Percentiles rank a stretch among this genome's conserved stretches.
Conservation (phyloP, 352 stramenopile species). For the Phytophthora boehmeriae region DNA sequence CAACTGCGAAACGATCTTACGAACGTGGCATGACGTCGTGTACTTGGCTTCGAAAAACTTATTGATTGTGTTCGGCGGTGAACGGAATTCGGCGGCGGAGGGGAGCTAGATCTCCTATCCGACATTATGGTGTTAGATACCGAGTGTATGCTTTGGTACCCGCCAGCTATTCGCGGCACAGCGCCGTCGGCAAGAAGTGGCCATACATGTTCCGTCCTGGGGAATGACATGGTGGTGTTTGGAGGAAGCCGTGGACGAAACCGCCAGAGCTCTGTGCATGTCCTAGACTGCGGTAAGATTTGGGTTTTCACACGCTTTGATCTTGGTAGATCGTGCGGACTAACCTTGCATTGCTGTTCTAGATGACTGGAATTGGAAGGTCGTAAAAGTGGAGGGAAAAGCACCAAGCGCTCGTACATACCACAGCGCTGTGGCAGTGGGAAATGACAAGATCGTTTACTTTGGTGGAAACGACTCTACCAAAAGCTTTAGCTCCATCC, state of each 20-base stretch:
- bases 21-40: conserved; percentile 92
- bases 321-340: not conserved
- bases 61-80: conserved; percentile 93
- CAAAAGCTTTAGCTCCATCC: conserved; percentile 91
- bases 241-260: conserved; percentile 72
- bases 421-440: conserved; percentile 80
- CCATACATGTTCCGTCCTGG: conserved; percentile 77
- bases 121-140: conserved; percentile 93
- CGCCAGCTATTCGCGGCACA: conserved; percentile 80
- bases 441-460: conserved; percentile 81
- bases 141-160: conserved; percentile 95
- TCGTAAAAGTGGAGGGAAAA: conserved; percentile 87
- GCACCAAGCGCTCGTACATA: conserved; percentile 91
- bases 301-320: not conserved
- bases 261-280: conserved; percentile 74
- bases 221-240: conserved; percentile 83
- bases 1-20: conserved; percentile 89
- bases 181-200: conserved; percentile 67
- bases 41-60: conserved; percentile 89
- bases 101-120: conserved; percentile 76
- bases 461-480: conserved; percentile 94
- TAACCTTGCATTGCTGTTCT: conserved; percentile 11
- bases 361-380: conserved; percentile 92
- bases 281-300: conserved; percentile 69
- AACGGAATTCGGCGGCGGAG: conserved; percentile 64